Conservation (phyloP, 192 early-diverging fungal genomes). For the Spizellomyces punctatus region DNA sequence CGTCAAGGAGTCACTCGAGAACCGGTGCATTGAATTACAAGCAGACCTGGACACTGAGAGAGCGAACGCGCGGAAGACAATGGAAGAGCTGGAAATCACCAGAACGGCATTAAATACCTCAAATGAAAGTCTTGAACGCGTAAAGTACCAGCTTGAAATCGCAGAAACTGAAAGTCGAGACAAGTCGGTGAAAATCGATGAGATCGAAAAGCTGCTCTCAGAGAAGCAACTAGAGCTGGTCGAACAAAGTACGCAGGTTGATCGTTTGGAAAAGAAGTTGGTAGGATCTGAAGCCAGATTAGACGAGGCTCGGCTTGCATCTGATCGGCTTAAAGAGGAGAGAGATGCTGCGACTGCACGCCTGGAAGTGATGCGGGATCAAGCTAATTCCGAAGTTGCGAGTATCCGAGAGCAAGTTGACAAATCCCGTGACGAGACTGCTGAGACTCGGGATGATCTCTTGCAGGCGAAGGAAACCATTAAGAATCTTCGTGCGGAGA, state of each 20-base stretch:
- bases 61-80: background rate
- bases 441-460: conserved; percentile 1
- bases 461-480: background rate
- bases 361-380: background rate
- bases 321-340: background rate
- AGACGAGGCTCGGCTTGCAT: background rate
- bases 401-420: background rate
- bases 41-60: background rate
- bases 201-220: background rate
- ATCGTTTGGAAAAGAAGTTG: background rate
- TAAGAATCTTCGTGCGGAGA: background rate
- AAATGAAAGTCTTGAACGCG: background rate
- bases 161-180: background rate
- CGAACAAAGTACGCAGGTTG: background rate
- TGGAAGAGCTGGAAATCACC: background rate
- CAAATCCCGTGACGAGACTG: background rate
- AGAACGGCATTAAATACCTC: background rate
- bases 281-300: conserved; percentile 4
- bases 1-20: conserved; percentile 6
- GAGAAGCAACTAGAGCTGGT: background rate
- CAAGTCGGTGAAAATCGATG: background rate
- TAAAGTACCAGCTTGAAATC: background rate
- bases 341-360: background rate
- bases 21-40: background rate
- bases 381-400: background rate